A percentile compares a stretch with the other conserved stretches of the same genome.
Conservation (phyloP, 345 rosid genomes). For the Anacardium occidentale region DNA sequence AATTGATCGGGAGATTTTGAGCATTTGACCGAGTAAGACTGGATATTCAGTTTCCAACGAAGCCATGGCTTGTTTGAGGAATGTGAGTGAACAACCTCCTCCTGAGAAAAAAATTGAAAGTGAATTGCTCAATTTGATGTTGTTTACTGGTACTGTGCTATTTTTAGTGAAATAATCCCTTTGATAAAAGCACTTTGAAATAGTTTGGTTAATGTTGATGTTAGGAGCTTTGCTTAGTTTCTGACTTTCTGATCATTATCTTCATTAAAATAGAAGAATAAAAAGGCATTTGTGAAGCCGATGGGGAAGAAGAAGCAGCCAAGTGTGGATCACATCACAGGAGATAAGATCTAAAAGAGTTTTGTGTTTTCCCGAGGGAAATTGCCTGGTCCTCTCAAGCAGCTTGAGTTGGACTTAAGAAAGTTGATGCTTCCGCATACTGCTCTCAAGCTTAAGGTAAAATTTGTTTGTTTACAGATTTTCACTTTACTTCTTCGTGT, state of each 20-base stretch:
- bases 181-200: background rate
- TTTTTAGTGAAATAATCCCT: background rate
- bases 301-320: slow-evolving; percentile 47
- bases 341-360: slow-evolving; percentile 86
- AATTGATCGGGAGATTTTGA: background rate
- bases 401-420: slow-evolving; percentile 85
- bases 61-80: slow-evolving; percentile 45
- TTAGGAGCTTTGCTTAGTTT: background rate
- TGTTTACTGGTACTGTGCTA: background rate
- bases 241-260: background rate
- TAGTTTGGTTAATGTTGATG: too few relatives aligned
- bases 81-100: slow-evolving; percentile 28
- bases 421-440: slow-evolving; percentile 94
- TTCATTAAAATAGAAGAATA: slow-evolving; percentile 47
- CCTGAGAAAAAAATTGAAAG: background rate
- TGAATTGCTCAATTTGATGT: background rate
- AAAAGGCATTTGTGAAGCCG: slow-evolving; percentile 62
- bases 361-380: slow-evolving; percentile 90
- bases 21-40: background rate
- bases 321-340: slow-evolving; percentile 73
- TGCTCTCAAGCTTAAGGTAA: slow-evolving; percentile 85
- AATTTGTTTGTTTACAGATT: background rate
- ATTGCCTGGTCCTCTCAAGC: slow-evolving; percentile 70
- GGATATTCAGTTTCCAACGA: background rate
- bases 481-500: background rate